Evolutionary conservation across 2,329 filamentous ascomycete genomes (phyloP).

Genomic region (Penicillium sp.): DNA sequence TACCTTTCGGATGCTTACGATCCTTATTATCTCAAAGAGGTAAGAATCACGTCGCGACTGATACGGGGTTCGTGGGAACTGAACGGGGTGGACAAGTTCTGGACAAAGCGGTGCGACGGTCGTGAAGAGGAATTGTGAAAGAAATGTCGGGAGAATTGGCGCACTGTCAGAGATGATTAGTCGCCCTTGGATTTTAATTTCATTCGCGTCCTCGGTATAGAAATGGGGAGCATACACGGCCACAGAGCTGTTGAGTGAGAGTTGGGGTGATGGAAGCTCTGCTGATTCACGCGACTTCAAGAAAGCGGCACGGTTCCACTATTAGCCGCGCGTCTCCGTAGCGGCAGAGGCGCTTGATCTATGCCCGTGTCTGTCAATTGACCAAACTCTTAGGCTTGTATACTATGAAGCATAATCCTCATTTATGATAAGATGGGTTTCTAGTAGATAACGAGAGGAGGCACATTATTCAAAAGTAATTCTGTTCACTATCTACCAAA

Average conservation of each 20-base stretch:
- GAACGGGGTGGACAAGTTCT: background rate
- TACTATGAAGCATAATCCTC: background rate
- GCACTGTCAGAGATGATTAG: background rate
- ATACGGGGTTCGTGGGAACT: background rate
- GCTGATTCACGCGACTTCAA: slow-evolving; percentile 13
- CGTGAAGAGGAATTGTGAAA: background rate
- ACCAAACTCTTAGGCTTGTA: too few species aligned
- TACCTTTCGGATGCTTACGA: slow-evolving; percentile 6
- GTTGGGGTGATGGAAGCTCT: slow-evolving; percentile 4
- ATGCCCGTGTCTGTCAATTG: background rate
- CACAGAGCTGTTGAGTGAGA: background rate
- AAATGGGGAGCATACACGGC: background rate
- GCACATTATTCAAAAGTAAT: background rate
- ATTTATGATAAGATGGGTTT: too few species aligned
- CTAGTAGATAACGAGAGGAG: background rate
- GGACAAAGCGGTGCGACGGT: background rate
- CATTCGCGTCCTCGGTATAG: background rate
- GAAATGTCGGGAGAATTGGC: background rate
- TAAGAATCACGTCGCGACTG: background rate
- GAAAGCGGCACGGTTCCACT: slow-evolving; percentile 8
- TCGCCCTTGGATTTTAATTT: background rate
- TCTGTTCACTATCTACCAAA: background rate
- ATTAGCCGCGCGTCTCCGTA: slow-evolving; percentile 10
- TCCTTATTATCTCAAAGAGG: background rate
- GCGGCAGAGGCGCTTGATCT: background rate